Conservation (phyloP, 331 rosid genomes). For the Telfairia occidentalis region DNA sequence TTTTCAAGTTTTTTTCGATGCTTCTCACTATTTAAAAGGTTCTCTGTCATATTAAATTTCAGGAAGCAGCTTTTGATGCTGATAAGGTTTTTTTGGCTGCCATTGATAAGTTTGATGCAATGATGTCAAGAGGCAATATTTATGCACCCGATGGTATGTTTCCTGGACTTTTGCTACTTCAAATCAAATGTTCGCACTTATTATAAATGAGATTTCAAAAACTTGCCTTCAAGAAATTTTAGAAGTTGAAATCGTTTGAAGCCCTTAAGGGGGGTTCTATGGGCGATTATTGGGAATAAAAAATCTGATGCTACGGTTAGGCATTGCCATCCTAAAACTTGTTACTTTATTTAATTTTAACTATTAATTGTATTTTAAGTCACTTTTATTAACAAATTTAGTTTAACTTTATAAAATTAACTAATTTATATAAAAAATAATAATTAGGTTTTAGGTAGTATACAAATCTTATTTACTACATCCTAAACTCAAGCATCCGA, state of each 20-base stretch:
- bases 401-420: too few species aligned
- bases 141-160: conserved; percentile 79
- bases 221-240: not conserved
- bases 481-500: too few species aligned
- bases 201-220: not conserved
- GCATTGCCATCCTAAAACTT: not conserved
- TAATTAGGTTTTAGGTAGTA: too few species aligned
- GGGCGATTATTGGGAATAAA: too few species aligned
- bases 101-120: conserved; percentile 85
- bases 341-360: too few species aligned
- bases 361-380: too few species aligned
- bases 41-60: conserved; percentile 16
- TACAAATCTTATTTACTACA: too few species aligned
- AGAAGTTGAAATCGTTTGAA: not conserved
- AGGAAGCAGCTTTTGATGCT: conserved; percentile 88
- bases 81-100: conserved; percentile 92
- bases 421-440: too few species aligned
- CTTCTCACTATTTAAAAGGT: not conserved
- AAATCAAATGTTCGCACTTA: not conserved
- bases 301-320: not conserved
- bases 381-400: too few species aligned
- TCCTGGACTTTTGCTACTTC: conserved; percentile 6
- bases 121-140: conserved; percentile 66
- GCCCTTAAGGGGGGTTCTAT: not conserved
- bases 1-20: not conserved